phyloP scores from a whole-genome alignment of 257 asterid species.

The Pogostemon cablin region DNA sequence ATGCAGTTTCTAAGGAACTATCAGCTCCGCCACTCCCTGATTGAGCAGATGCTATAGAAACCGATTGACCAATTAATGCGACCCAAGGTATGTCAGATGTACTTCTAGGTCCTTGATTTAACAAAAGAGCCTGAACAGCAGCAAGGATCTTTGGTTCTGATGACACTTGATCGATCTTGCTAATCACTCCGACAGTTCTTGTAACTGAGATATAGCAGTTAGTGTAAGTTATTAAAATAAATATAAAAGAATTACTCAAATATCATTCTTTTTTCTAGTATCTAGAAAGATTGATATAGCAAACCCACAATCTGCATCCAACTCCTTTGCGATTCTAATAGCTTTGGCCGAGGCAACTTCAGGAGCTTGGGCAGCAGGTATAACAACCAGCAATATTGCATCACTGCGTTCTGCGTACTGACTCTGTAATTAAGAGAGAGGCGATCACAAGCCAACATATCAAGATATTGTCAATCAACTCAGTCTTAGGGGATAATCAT shows the following conservation, averaged over 20 bases:
- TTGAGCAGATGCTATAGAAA: slow-evolving; percentile 89
- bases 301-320: slow-evolving; percentile 89
- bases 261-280: not conserved
- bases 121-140: slow-evolving; percentile 94
- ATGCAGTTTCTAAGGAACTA: slow-evolving; percentile 90
- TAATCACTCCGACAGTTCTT: slow-evolving; percentile 90
- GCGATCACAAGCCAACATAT: slow-evolving; percentile 29
- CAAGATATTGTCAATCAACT: not conserved
- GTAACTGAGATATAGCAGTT: slow-evolving; percentile 52
- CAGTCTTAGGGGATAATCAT: slow-evolving; percentile 7
- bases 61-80: slow-evolving; percentile 98
- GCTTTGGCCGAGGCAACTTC: slow-evolving; percentile 96
- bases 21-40: slow-evolving; percentile 79
- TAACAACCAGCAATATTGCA: slow-evolving; percentile 86
- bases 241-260: not conserved
- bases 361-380: slow-evolving; percentile 93
- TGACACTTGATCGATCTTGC: slow-evolving; percentile 89
- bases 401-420: slow-evolving; percentile 87
- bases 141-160: slow-evolving; percentile 89
- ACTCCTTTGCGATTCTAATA: slow-evolving; percentile 89
- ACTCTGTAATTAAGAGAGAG: slow-evolving; percentile 53
- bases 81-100: slow-evolving; percentile 97
- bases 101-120: slow-evolving; percentile 93
- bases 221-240: slow-evolving; percentile 12
- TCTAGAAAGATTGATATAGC: slow-evolving; percentile 24